These are phyloP conservation scores for Papiliotrema flavescens DNA, from an alignment of 1,284 basidiomycete species.

Conservation along the genomic window DNA sequence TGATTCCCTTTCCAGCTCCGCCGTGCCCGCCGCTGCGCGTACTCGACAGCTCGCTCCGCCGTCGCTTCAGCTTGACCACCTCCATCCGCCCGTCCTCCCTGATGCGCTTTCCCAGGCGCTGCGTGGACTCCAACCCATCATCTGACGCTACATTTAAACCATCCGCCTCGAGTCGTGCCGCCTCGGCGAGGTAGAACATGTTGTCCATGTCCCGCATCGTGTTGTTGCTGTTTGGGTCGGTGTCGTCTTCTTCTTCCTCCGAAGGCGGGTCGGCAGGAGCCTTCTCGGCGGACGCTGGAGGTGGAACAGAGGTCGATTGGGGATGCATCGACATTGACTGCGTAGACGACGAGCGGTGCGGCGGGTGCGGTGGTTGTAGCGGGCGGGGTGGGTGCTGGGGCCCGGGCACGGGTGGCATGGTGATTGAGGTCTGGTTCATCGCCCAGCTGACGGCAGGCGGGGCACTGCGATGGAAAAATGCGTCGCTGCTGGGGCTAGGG, in stretches of 20 bases:
- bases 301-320: neutral
- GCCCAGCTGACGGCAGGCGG: too few species aligned
- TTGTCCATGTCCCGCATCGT: conserved; percentile 38
- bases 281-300: neutral
- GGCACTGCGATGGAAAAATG: neutral
- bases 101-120: neutral
- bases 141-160: neutral
- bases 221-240: conserved; percentile 24
- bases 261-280: conserved; percentile 9
- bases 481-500: neutral
- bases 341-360: neutral
- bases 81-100: neutral
- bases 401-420: neutral
- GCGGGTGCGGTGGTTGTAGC: neutral
- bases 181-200: conserved; percentile 47
- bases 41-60: conserved; percentile 8
- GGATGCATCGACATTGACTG: neutral
- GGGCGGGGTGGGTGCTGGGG: too few species aligned
- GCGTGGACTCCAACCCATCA: conserved; percentile 2
- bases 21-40: too few species aligned
- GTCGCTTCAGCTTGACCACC: conserved; percentile 2
- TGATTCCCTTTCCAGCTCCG: neutral
- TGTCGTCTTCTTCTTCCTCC: conserved; percentile 34
- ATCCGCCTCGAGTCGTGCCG: conserved; percentile 41
- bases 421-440: too few species aligned